Percentiles rank a stretch among this genome's conserved stretches.
Evolutionary conservation across 352 stramenopile species (phyloP).

Genomic region (Aphanomyces stellatus): DNA sequence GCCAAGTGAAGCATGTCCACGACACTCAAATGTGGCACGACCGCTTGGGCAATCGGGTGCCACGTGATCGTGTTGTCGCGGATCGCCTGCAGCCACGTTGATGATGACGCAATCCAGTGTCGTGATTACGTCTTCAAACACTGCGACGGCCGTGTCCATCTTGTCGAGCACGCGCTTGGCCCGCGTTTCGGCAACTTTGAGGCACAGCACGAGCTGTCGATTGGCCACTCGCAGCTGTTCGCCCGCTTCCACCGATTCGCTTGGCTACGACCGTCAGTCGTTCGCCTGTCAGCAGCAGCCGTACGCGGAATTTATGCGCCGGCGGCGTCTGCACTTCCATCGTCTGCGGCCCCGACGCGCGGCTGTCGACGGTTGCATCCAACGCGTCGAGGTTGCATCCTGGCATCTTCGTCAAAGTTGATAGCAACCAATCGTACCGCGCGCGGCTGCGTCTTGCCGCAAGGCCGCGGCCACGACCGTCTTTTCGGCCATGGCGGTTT

Average conservation of each 20-base stretch:
- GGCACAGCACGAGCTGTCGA: constrained; percentile 56
- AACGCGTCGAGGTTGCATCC: constrained; percentile 1
- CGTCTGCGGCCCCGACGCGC: constrained; percentile 20
- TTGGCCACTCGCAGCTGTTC: constrained; percentile 55
- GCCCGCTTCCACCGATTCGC: constrained; percentile 50
- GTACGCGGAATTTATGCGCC: constrained; percentile 42
- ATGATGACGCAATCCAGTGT: too few species aligned
- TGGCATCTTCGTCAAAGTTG: too few species aligned
- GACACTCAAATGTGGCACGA: constrained; percentile 33
- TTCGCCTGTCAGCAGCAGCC: not conserved
- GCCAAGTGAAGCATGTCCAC: constrained; percentile 34
- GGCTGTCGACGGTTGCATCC: not conserved
- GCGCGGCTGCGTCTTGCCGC: not conserved
- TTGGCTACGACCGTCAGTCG: constrained; percentile 21
- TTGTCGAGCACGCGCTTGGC: constrained; percentile 42
- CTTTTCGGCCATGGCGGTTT: not conserved
- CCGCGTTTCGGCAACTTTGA: constrained; percentile 53
- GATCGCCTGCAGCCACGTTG: constrained; percentile 15
- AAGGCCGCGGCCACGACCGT: not conserved
- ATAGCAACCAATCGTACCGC: too few species aligned
- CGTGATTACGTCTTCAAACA: constrained; percentile 34
- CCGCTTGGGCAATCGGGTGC: constrained; percentile 10
- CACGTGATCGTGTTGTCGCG: not conserved
- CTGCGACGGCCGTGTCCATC: constrained; percentile 44
- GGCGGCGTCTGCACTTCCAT: constrained; percentile 36